Conservation (phyloP, 1,284 basidiomycete species). For the Mycena sp. region DNA sequence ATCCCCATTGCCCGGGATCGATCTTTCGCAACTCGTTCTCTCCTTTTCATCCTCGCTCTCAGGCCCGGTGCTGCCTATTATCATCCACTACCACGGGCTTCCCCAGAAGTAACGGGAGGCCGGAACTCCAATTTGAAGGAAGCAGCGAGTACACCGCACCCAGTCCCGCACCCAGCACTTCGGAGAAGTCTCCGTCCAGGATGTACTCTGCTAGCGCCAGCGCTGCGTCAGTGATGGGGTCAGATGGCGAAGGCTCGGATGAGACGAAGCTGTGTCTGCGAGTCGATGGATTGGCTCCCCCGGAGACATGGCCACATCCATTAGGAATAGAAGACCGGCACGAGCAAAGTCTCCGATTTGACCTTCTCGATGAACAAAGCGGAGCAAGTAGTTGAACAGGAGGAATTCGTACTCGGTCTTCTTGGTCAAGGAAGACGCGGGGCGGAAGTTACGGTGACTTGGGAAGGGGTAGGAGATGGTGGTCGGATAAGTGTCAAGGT, state of each 20-base stretch:
- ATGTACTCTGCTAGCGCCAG: slow-evolving; percentile 93
- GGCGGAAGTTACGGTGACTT: slow-evolving; percentile 64
- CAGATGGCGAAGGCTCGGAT: slow-evolving; percentile 47
- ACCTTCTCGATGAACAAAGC: slow-evolving; percentile 95
- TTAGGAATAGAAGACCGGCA: slow-evolving; percentile 90
- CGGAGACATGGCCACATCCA: slow-evolving; percentile 93
- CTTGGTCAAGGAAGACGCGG: slow-evolving; percentile 54
- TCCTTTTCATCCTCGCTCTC: slow-evolving; percentile 65
- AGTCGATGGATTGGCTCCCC: slow-evolving; percentile 58
- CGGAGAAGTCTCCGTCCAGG: slow-evolving; percentile 95
- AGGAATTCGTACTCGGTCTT: slow-evolving; percentile 95
- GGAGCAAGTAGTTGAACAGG: slow-evolving; percentile 94
- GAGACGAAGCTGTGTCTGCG: slow-evolving; percentile 41
- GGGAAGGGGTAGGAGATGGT: slow-evolving; percentile 68
- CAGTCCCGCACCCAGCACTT: slow-evolving; percentile 93
- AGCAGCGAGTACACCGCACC: slow-evolving; percentile 94
- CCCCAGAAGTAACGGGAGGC: slow-evolving; percentile 53
- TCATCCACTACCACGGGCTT: slow-evolving; percentile 60
- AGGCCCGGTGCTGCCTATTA: slow-evolving; percentile 65
- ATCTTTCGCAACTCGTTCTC: slow-evolving; percentile 56
- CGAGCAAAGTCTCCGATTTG: slow-evolving; percentile 94
- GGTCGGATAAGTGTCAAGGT: slow-evolving; percentile 39
- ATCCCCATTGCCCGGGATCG: slow-evolving; percentile 69
- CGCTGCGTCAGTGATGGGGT: slow-evolving; percentile 84
- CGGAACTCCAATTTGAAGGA: slow-evolving; percentile 87